Base-by-base conservation (phyloP, 1,284 basidiomycete species). In the Ustilago esculenta region DNA sequence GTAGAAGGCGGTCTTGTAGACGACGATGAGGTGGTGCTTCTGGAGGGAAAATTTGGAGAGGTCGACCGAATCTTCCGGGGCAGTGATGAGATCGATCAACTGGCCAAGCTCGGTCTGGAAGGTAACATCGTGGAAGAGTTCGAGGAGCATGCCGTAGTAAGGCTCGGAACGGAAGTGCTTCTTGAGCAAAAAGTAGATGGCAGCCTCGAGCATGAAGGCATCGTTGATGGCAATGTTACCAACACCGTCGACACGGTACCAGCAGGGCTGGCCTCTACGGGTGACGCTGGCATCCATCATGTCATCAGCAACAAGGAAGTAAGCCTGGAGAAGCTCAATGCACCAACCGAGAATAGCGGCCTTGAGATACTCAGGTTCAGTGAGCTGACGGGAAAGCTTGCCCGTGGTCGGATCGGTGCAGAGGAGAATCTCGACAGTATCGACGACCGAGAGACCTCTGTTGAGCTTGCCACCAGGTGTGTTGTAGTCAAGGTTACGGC, bases 1-100 rank as follows among this genome's bases (percentile, higher is more conserved):
- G 85, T 98, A 98, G 85, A 88, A 97, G 0, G 95, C 92, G 17
- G 96, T 98, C 85, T 98, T 98, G 88, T 95, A 98, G 65, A 93
- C 87, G 46, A 98, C 94, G 82, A 98, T 98, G 60, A 93, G 87
- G 73, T 88, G 88, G 83, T 98, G 93, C 92, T 91, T 92, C 61
- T 86, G 81, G 29, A 88, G 84, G 5, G 91, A 92, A 85, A 98
- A 98, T 80, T 90, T 91, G 84, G 82, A 85, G 51, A 98, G 85
- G 82, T 98, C 92, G 60, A 98, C 91, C 18, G 85, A 80, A 77
- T 94, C 89, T 81, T 98, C 94, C 0, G 94, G 92, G 0, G 94
- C 95, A 7, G 94, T 97, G 83, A 97, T 92, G 42, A 98, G 85
- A 84, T 98, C 95, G 60, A 98, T 89, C 53, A 98, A 86, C 84